Conservation (phyloP, 768 basidiomycete species). For the Suillus hirtellus region DNA sequence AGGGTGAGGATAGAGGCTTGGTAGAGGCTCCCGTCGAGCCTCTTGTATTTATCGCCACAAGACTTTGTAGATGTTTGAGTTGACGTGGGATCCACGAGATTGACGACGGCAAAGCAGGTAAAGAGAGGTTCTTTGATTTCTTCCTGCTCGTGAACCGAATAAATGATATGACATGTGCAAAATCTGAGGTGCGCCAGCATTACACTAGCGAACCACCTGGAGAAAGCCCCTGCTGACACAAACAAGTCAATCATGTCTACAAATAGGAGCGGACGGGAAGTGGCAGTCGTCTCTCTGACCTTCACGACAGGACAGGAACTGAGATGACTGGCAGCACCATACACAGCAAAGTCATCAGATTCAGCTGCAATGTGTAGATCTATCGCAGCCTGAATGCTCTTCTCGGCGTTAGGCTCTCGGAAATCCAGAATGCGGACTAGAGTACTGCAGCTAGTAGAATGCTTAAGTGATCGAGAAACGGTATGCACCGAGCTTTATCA, state of each 20-base stretch:
- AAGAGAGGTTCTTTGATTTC: background rate
- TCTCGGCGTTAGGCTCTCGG: background rate
- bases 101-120: background rate
- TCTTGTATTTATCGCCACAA: background rate
- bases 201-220: background rate
- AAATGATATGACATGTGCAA: background rate
- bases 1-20: background rate
- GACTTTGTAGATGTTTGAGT: background rate
- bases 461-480: background rate
- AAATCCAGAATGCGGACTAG: background rate
- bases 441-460: background rate
- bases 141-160: background rate
- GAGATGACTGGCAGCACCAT: background rate
- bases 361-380: background rate
- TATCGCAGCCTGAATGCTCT: background rate
- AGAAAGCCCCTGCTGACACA: background rate
- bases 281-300: background rate
- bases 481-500: no score
- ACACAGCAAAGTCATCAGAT: background rate
- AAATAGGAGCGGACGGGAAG: conserved; percentile 12
- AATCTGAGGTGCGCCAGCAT: background rate
- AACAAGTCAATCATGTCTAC: conserved; percentile 6
- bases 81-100: background rate
- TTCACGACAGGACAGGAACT: background rate
- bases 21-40: background rate